phyloP scores from a whole-genome alignment of 352 stramenopile genomes.

The Phytophthora cryptogea region DNA sequence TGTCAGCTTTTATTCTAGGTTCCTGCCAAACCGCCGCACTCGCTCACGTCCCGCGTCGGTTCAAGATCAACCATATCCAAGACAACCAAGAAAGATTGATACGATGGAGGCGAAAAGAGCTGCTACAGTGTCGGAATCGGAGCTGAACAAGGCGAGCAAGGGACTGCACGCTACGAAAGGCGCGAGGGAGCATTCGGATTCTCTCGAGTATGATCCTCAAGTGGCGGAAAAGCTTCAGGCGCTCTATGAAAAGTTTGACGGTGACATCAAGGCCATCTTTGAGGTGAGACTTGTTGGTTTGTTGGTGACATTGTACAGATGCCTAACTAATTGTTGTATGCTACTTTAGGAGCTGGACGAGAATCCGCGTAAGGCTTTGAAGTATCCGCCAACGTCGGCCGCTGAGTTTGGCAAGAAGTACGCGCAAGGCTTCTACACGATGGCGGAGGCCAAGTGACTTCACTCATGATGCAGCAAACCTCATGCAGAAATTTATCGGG shows the following conservation, averaged over 20 bases:
- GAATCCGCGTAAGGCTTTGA: slow-evolving; percentile 77
- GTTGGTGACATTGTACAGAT: not conserved
- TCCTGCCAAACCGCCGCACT: not conserved
- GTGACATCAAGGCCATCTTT: slow-evolving; percentile 71
- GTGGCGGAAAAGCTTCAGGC: slow-evolving; percentile 58
- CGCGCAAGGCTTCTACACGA: slow-evolving; percentile 84
- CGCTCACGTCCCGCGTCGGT: slow-evolving; percentile 19
- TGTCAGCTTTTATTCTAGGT: not conserved
- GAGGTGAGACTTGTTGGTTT: slow-evolving; percentile 29
- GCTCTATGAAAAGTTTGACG: slow-evolving; percentile 69
- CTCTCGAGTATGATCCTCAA: slow-evolving; percentile 65
- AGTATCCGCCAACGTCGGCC: slow-evolving; percentile 62
- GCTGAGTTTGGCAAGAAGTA: slow-evolving; percentile 82
- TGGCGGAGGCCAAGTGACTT: slow-evolving; percentile 75
- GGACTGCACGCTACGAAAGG: slow-evolving; percentile 65
- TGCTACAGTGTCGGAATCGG: slow-evolving; percentile 51
- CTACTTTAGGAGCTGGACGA: slow-evolving; percentile 65
- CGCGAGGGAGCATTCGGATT: slow-evolving; percentile 64
- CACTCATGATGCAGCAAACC: not conserved
- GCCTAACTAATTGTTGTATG: not conserved
- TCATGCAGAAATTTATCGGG: not conserved
- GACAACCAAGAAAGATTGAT: not conserved
- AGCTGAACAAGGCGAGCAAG: slow-evolving; percentile 68
- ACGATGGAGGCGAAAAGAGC: slow-evolving; percentile 69
- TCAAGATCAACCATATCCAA: slow-evolving; percentile 15